Evolutionary conservation across 257 asterid species (phyloP).

Genomic region (Echium plantagineum): DNA sequence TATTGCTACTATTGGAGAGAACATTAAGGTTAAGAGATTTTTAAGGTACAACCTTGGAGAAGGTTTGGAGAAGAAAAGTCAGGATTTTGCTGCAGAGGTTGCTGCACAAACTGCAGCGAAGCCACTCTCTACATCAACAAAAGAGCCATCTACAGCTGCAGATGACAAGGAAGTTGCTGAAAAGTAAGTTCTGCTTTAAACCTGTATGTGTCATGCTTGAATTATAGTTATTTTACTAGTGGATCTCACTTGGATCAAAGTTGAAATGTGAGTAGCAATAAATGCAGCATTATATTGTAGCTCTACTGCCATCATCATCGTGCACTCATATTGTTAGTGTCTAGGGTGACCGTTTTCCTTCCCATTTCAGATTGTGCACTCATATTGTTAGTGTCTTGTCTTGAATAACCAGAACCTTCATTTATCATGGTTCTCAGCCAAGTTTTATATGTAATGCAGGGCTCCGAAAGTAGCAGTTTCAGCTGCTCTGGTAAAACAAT

Average conservation of each 20-base stretch:
- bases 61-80: constrained; percentile 89
- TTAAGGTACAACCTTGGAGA: constrained; percentile 84
- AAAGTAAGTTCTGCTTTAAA: constrained; percentile 37
- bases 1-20: constrained; percentile 85
- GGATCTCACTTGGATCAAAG: not conserved
- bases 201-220: not conserved
- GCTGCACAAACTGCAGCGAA: constrained; percentile 91
- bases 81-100: constrained; percentile 96
- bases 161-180: constrained; percentile 42
- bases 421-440: not conserved
- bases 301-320: too few species aligned
- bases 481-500: constrained; percentile 72
- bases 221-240: not conserved
- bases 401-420: not conserved
- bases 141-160: constrained; percentile 39
- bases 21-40: constrained; percentile 77
- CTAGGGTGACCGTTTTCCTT: constrained; percentile 1
- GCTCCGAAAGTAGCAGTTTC: constrained; percentile 47
- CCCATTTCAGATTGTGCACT: not conserved
- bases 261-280: not conserved
- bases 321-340: constrained; percentile 1
- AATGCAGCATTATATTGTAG: not conserved
- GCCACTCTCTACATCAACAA: constrained; percentile 34
- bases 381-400: not conserved
- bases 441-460: constrained; percentile 27